These are phyloP conservation scores for Colletotrichum tanaceti DNA, from an alignment of 2,329 filamentous ascomycete genomes.

Conservation along the genomic window DNA sequence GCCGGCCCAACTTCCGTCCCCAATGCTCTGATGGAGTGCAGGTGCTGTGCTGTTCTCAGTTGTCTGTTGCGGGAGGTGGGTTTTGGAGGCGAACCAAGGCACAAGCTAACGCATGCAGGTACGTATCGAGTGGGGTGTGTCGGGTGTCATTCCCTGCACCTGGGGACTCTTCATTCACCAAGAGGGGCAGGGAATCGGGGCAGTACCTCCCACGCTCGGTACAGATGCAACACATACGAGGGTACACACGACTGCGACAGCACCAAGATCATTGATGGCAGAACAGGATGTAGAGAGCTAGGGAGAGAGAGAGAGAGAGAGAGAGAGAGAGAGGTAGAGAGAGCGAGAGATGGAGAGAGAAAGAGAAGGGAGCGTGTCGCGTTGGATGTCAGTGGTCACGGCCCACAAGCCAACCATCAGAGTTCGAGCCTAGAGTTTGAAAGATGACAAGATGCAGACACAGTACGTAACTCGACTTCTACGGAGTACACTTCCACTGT, in stretches of 20 bases:
- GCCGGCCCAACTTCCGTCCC: conserved; percentile 6
- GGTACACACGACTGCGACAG: neutral
- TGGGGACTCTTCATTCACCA: neutral
- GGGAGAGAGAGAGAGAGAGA: neutral
- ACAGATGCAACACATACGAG: neutral
- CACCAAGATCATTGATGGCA: neutral
- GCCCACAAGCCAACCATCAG: too few species aligned
- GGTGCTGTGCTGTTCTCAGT: conserved; percentile 7
- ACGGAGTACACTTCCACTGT: neutral
- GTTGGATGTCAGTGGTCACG: neutral
- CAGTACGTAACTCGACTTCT: conserved; percentile 1
- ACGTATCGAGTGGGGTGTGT: conserved; percentile 33
- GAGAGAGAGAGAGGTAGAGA: neutral
- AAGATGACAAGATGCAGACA: neutral
- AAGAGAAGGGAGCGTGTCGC: too few species aligned
- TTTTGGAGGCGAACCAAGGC: conserved; percentile 34
- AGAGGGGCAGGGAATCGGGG: neutral
- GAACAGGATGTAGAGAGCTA: neutral
- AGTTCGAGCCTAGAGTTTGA: conserved; percentile 9
- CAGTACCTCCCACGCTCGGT: too few species aligned
- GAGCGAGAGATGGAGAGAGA: neutral
- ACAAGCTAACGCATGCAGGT: conserved; percentile 26
- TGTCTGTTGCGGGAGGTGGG: conserved; percentile 37
- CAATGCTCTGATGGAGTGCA: conserved; percentile 18
- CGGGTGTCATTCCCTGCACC: conserved; percentile 11